Conservation (phyloP, 1,284 basidiomycete genomes). For the Cerioporus squamosus region DNA sequence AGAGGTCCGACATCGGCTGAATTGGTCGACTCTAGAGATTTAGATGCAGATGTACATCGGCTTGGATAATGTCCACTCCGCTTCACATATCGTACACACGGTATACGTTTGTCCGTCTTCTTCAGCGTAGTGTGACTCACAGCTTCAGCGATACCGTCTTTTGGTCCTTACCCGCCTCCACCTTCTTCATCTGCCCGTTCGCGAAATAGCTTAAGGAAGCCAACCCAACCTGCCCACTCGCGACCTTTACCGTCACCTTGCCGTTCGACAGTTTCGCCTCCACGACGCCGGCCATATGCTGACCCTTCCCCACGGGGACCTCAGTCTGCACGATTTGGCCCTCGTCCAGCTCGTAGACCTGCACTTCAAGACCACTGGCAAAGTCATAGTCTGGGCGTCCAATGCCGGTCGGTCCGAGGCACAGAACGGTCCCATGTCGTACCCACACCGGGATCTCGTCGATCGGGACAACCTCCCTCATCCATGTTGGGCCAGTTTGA, state of each 20-base stretch:
- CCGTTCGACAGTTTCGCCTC: constrained; percentile 37
- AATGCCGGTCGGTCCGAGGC: constrained; percentile 56
- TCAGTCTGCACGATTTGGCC: constrained; percentile 45
- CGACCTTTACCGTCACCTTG: constrained; percentile 35
- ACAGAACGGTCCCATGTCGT: constrained; percentile 56
- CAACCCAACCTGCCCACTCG: constrained; percentile 28
- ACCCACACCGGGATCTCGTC: constrained; percentile 73
- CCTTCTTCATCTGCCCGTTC: constrained; percentile 17
- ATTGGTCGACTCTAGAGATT: background rate
- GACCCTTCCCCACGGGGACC: constrained; percentile 48
- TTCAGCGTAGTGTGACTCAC: background rate
- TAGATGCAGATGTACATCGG: background rate
- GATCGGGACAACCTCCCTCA: constrained; percentile 58
- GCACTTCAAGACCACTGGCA: constrained; percentile 52
- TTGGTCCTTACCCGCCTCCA: constrained; percentile 12
- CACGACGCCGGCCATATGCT: constrained; percentile 42
- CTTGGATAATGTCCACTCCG: background rate
- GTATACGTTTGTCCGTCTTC: background rate
- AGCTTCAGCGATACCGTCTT: constrained; percentile 19
- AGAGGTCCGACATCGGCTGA: too few species aligned
- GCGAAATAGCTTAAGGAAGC: constrained; percentile 25
- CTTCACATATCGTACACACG: background rate
- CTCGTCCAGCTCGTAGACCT: constrained; percentile 55
- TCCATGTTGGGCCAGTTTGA: constrained; percentile 56
- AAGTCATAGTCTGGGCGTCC: constrained; percentile 73